Evolutionary conservation across 2,329 filamentous ascomycete species (phyloP).

Genomic region (Macrophomina tecta): DNA sequence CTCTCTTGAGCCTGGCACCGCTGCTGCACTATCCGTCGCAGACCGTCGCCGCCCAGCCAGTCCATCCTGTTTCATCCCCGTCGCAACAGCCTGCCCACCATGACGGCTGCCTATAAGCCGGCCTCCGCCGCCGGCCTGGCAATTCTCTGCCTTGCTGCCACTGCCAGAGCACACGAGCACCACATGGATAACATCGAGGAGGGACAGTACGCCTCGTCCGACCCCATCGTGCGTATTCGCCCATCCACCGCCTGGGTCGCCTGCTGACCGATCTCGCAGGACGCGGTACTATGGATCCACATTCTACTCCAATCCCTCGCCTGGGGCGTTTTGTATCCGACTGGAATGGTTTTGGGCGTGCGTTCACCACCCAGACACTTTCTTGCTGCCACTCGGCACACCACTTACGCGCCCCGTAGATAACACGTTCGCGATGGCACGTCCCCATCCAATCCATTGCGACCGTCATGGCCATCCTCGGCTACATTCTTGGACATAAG

Average conservation of each 20-base stretch:
- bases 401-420: slow-evolving; percentile 56
- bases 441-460: slow-evolving; percentile 83
- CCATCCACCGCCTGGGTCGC: not conserved
- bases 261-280: slow-evolving; percentile 51
- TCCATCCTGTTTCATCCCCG: slow-evolving; percentile 21
- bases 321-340: slow-evolving; percentile 90
- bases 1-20: not conserved
- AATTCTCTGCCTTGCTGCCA: slow-evolving; percentile 44
- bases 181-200: slow-evolving; percentile 47
- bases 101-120: slow-evolving; percentile 25
- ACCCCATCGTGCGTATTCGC: slow-evolving; percentile 39
- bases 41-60: slow-evolving; percentile 1
- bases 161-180: slow-evolving; percentile 50
- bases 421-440: slow-evolving; percentile 90
- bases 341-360: slow-evolving; percentile 94
- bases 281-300: slow-evolving; percentile 89
- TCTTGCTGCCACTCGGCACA: not conserved
- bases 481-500: slow-evolving; percentile 88
- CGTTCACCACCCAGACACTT: slow-evolving; percentile 43
- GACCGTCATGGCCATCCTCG: slow-evolving; percentile 76
- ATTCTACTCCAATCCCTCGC: slow-evolving; percentile 86
- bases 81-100: slow-evolving; percentile 22
- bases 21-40: slow-evolving; percentile 19
- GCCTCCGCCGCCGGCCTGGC: slow-evolving; percentile 24
- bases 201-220: slow-evolving; percentile 44